Evolutionary conservation across 148 eudicot species (phyloP).

Genomic region (Cornus suecica): DNA sequence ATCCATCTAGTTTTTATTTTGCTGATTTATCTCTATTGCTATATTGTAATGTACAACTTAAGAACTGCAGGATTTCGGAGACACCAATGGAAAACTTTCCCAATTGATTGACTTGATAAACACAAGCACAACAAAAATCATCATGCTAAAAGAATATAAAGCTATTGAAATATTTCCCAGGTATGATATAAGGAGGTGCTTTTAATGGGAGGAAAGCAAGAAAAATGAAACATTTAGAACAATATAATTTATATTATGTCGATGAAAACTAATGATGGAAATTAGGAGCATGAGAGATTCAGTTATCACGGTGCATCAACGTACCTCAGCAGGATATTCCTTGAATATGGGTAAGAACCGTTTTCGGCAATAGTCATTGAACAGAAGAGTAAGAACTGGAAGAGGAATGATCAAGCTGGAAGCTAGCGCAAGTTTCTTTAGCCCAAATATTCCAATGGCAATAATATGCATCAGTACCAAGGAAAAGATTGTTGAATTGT

Average conservation of each 20-base stretch:
- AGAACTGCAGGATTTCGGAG: not conserved
- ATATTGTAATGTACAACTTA: not conserved
- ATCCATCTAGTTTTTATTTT: not conserved
- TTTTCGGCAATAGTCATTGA: slow-evolving; percentile 74
- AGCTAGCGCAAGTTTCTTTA: slow-evolving; percentile 75
- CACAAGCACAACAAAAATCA: not conserved
- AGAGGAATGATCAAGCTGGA: slow-evolving; percentile 67
- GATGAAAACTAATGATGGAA: not conserved
- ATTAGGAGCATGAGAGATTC: not conserved
- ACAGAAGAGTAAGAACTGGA: slow-evolving; percentile 74
- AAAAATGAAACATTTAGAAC: not conserved
- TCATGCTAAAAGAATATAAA: not conserved
- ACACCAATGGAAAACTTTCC: too few species aligned
- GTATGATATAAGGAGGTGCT: not conserved
- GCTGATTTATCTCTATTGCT: not conserved
- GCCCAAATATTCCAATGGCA: slow-evolving; percentile 77
- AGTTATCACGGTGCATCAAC: not conserved
- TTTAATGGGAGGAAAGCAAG: not conserved
- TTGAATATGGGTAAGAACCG: slow-evolving; percentile 73
- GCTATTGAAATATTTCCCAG: not conserved
- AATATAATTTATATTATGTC: not conserved
- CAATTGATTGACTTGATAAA: not conserved
- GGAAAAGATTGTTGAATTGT: slow-evolving; percentile 67
- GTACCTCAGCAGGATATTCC: slow-evolving; percentile 85
- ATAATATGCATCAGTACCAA: slow-evolving; percentile 83